Conservation (phyloP, 345 rosid species). For the Hibiscus trionum region DNA sequence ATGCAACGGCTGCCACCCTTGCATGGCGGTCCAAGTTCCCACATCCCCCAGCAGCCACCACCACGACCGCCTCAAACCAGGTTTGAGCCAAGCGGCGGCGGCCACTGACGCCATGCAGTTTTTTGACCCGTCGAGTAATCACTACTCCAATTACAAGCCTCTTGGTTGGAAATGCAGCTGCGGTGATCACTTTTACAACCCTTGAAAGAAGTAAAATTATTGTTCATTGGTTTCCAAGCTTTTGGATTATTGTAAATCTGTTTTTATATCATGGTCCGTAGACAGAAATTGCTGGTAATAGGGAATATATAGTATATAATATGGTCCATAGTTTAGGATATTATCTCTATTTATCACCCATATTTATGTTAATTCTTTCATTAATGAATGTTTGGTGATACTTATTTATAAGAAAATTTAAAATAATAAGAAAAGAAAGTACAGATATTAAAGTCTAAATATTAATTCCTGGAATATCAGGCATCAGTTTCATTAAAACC, state of each 20-base stretch:
- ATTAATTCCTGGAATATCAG: not conserved
- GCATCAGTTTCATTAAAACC: not conserved
- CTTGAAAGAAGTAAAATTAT: constrained; percentile 20
- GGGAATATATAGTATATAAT: too few species aligned
- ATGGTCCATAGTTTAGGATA: not conserved
- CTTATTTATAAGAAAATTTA: too few species aligned
- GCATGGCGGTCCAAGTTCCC: constrained; percentile 49
- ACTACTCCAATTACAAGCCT: constrained; percentile 87
- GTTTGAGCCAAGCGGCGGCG: not conserved
- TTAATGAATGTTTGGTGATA: not conserved
- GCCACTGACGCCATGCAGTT: constrained; percentile 10
- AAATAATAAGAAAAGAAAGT: too few species aligned
- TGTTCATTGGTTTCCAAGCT: not conserved
- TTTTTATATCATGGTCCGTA: too few species aligned
- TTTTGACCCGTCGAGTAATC: constrained; percentile 32
- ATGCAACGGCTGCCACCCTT: constrained; percentile 83
- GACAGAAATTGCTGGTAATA: too few species aligned
- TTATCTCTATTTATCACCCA: not conserved
- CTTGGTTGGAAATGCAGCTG: constrained; percentile 95
- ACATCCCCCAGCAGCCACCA: not conserved
- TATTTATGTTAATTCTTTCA: not conserved
- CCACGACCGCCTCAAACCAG: not conserved
- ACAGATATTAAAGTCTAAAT: not conserved
- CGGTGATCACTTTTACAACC: constrained; percentile 64
- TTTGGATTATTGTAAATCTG: not conserved